Evolutionary conservation across 768 basidiomycete species (phyloP), one percentile per base, ranked within the genome.

Genomic region (Strobilomyces echinocephalus): DNA sequence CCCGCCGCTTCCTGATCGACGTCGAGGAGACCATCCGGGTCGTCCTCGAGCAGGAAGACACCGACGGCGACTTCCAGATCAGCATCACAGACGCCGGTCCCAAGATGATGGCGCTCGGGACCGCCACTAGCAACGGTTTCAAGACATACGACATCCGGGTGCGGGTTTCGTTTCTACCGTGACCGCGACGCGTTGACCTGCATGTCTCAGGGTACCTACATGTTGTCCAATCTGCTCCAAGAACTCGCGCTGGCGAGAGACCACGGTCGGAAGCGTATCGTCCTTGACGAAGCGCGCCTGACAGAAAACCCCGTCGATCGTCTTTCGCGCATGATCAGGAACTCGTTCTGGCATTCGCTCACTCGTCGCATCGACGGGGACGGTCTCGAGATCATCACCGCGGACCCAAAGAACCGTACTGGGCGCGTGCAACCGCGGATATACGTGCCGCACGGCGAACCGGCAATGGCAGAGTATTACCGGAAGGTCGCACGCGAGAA

Each of bases 171-270:
- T 9, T 53, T 34, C 38, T 46, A 38, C 43, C 21, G n/a, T 39
- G 14, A 24, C 53, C 28, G 18, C 41, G 20, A 15, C 55, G 16
- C 34, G 46, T 53, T 60, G 49, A 57, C 26, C 48, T 24, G 41
- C 47, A 24, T 57, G 14, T 55, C 63, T 15, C 65, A 95, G 88
- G 95, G 97, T 39, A 97, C 89, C n/a, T 99, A 98, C 73, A 98
- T 97, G 95, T 78, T 99, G 43, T 97, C 95, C 12, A 98, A 97
- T 72, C 82, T 99, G 24, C 79, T 99, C n/a, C 95, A 99, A 76
- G 95, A 99, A 69, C 86, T 99, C 44, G 95, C 95, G 3, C 83
- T 98, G 20, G 95, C 97, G 7, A 84, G 92, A 9, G 95, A 98
- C 66, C 94, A 95, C 71, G 87, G 88, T 58, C 79, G 94, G 52